Evolutionary conservation across 495 filamentous ascomycete genomes (phyloP), one percentile per base, ranked within the genome.

Genomic region (Glonium stellatum): DNA sequence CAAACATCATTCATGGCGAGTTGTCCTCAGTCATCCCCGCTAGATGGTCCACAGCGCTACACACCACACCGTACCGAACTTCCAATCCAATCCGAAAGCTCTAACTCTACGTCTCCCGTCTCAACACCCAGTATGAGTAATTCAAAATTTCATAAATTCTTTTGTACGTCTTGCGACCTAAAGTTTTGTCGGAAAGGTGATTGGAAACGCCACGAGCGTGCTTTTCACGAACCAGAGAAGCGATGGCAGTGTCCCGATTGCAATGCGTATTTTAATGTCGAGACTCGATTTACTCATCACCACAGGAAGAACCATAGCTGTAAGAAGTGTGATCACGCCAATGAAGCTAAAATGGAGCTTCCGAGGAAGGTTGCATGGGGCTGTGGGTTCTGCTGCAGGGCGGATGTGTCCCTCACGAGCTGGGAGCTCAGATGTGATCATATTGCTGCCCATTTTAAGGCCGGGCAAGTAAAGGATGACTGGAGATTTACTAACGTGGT

Each of bases 401-500:
- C 8, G 27, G 27, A 31, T 31, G 27, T 31, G 2, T 31, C 27
- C 2, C 53, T 67, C 35, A 41, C 51, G 0, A 60, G 57, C 2
- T 69, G 67, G 67, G 67, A 69, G 46, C 58, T 67, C 34, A 50
- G 67, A 21, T 69, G 67, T 42, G 59, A 69, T 22, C 67, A 69
- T 53, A 63, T 69, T 42, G 67, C 67, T 22, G 31, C 58, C 12
- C 67, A 69, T 36, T 69, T 64, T 35, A 64, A 69, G 37, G 59
- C 67, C 18, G 62, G 65, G 35, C 37, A 55, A 31, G 53, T 41
- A 5, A 69, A 69, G 37, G 19, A 59, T 13, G 50, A 60, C 42
- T 69, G 67, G 67, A 65, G 64, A 42, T 65, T 68, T 55, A 64
- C 64, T 34, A 69, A 65, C 34, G 67, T 69, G 36, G 62, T 69